Percentiles rank a stretch among this genome's conserved stretches.
These are phyloP conservation scores for Rutstroemia sp. DNA, from an alignment of 2,329 filamentous ascomycete genomes.

Conservation along the genomic window DNA sequence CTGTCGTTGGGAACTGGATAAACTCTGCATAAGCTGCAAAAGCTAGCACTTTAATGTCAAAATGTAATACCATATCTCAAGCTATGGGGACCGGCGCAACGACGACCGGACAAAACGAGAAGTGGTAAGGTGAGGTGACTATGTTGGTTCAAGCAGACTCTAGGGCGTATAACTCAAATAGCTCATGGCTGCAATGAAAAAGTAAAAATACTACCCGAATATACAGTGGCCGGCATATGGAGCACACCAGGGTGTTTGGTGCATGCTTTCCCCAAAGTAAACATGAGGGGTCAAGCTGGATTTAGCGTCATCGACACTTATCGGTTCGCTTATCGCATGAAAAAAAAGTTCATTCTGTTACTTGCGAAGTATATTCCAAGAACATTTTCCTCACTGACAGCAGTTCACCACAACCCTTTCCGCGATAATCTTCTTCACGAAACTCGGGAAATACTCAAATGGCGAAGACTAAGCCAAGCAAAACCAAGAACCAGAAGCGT, in stretches of 20 bases:
- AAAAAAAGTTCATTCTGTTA: constrained; percentile 11
- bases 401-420: not conserved
- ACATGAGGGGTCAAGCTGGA: constrained; percentile 1
- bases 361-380: not conserved
- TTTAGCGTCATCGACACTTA: constrained; percentile 4
- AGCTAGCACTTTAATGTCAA: constrained; percentile 16
- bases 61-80: not conserved
- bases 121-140: not conserved
- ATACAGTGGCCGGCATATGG: not conserved
- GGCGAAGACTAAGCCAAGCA: constrained; percentile 30
- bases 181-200: too few species aligned
- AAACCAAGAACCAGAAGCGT: constrained; percentile 26
- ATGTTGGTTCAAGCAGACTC: not conserved
- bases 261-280: not conserved
- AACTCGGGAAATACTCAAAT: constrained; percentile 14
- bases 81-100: not conserved
- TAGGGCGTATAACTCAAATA: too few species aligned
- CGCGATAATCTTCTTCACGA: not conserved
- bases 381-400: not conserved
- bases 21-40: not conserved
- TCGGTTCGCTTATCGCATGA: constrained; percentile 9
- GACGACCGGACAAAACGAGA: not conserved
- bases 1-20: constrained; percentile 4
- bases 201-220: too few species aligned
- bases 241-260: not conserved